phyloP scores from a whole-genome alignment of 2,329 filamentous ascomycete genomes.

The Talaromyces sp. region DNA sequence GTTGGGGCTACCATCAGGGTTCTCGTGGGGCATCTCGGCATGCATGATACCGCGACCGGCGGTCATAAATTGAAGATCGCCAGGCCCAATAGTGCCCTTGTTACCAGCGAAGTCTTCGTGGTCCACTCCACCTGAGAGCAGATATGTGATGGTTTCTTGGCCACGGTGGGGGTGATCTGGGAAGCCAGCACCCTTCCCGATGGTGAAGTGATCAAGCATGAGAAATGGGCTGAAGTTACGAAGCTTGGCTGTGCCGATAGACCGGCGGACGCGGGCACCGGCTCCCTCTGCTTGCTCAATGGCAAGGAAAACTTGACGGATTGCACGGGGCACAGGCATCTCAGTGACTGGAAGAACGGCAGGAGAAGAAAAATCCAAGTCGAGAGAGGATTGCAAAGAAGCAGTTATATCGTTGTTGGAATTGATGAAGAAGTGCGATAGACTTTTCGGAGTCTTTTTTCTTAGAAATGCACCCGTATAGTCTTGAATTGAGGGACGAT shows the following conservation, averaged over 20 bases:
- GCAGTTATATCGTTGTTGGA: constrained; percentile 10
- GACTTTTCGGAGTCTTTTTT: constrained; percentile 15
- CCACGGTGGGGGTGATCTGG: constrained; percentile 84
- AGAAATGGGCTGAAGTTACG: constrained; percentile 90
- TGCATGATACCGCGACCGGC: constrained; percentile 90
- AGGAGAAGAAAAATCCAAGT: constrained; percentile 6
- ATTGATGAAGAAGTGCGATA: constrained; percentile 21
- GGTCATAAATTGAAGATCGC: constrained; percentile 98
- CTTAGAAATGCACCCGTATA: constrained; percentile 21
- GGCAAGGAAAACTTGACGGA: constrained; percentile 81
- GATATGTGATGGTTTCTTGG: constrained; percentile 88
- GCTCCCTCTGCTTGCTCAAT: constrained; percentile 85
- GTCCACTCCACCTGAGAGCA: constrained; percentile 82
- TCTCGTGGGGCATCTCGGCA: constrained; percentile 88
- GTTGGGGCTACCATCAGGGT: constrained; percentile 73
- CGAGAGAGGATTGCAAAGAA: constrained; percentile 6
- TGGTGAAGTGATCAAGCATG: constrained; percentile 92
- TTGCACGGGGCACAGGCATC: constrained; percentile 72
- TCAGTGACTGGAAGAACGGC: constrained; percentile 44
- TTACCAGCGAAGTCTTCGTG: constrained; percentile 92
- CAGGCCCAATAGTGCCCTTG: constrained; percentile 77
- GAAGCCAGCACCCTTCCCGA: constrained; percentile 80
- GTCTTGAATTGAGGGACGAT: constrained; percentile 26
- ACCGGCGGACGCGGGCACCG: constrained; percentile 82
- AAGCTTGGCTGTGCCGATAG: constrained; percentile 80